Evolutionary conservation across 495 filamentous ascomycete species (phyloP), one percentile per base, ranked within the genome.

Genomic region (Xylaria longipes): DNA sequence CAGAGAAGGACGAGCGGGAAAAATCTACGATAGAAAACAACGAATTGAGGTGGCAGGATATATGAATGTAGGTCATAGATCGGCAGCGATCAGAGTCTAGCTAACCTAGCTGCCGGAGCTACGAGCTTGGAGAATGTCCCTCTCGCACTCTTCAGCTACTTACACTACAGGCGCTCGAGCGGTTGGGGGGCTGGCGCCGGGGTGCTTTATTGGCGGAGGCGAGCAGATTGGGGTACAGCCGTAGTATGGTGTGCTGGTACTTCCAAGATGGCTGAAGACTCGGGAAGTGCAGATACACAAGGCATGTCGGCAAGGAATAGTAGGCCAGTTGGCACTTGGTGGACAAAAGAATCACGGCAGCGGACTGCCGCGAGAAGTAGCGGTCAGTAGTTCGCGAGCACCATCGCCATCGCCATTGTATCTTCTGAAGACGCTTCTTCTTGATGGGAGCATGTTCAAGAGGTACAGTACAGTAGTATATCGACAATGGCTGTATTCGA

Each of bases 21-120:
- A 43, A 45, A 33, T 22, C 22, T 41, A 48, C 39, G 27, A 52
- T 48, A 17, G 54, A 61, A 69, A 69, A 61, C 8, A 27, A 65
- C 63, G 68, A 69, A 62, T 31, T 69, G 45, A 6, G 69, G 62
- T 71, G 69, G 69, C 69, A 50, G 69, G 69, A 66, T 29, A 27
- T 37, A 45, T 35, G 29, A 12, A 33, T 17, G 27, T 43, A 67
- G 33, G 65, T 56, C 65, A 67, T 56, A 29, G 65, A 48, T 67
- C 31, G 65, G 48, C 45, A 57, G 22, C 27, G 54, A 48, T 48
- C 48, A 69, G 41, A 46, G 57, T 8, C 29, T 15, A 45, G 25
- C 50, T 69, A 17, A 46, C 9, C 3, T 11, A 62, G 56, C 67
- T 62, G 41, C 43, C 29, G 45, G 57, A 70, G 68, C 68, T 70